Conservation (phyloP, 2,329 filamentous ascomycete genomes). For the Tolypocladium capitatum region DNA sequence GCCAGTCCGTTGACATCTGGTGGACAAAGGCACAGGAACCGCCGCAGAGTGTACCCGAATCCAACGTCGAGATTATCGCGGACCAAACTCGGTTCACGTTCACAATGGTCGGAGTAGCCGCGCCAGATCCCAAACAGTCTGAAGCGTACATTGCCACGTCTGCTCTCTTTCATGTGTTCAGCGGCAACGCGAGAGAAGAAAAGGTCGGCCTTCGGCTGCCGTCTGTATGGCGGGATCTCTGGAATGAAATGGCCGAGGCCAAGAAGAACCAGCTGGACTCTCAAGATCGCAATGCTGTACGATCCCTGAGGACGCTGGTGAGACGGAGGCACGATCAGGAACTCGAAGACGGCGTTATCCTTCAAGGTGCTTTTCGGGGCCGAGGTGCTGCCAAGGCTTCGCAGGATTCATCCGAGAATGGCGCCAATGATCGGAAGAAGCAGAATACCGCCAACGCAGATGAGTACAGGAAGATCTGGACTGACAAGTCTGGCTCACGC, state of each 20-base stretch:
- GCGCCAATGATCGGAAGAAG: conserved; percentile 29
- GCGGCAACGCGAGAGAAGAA: conserved; percentile 67
- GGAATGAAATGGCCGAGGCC: conserved; percentile 60
- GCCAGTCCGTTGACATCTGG: conserved; percentile 58
- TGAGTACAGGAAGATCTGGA: conserved; percentile 45
- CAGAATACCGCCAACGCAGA: conserved; percentile 27
- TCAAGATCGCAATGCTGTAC: conserved; percentile 55
- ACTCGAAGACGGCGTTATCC: conserved; percentile 59
- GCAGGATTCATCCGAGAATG: conserved; percentile 36
- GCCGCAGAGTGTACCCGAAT: conserved; percentile 18
- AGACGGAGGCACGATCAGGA: conserved; percentile 55
- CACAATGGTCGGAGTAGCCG: conserved; percentile 62
- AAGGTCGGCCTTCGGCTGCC: conserved; percentile 72
- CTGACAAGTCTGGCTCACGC: conserved; percentile 38
- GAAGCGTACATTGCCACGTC: conserved; percentile 75
- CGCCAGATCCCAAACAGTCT: conserved; percentile 66
- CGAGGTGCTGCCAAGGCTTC: conserved; percentile 33
- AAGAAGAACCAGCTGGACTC: conserved; percentile 60
- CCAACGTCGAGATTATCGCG: conserved; percentile 30
- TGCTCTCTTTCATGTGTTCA: conserved; percentile 71
- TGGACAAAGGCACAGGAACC: conserved; percentile 66
- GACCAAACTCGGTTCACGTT: conserved; percentile 46
- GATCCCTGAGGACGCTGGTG: conserved; percentile 56
- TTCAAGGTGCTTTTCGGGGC: conserved; percentile 64
- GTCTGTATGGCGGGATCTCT: conserved; percentile 70